These are phyloP conservation scores for Fusarium sp. DNA, from an alignment of 2,329 filamentous ascomycete genomes.

Conservation along the genomic window DNA sequence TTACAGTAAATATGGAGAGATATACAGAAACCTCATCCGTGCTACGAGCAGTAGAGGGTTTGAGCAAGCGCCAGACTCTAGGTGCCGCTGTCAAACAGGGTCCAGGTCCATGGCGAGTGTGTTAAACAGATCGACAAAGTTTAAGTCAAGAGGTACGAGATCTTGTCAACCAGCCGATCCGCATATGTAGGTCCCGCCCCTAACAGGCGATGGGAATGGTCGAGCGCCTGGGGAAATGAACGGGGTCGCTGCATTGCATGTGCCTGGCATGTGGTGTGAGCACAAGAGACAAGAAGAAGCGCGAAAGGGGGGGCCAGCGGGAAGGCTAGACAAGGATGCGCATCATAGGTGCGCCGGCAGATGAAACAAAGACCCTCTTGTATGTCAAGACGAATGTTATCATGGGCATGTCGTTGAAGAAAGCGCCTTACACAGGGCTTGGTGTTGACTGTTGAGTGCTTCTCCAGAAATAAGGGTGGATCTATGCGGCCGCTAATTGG, in stretches of 20 bases:
- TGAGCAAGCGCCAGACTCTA: constrained; percentile 45
- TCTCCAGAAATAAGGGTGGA: constrained; percentile 29
- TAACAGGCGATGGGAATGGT: constrained; percentile 20
- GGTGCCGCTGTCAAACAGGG: constrained; percentile 10
- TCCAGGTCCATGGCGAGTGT: constrained; percentile 1
- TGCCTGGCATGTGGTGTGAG: constrained; percentile 46
- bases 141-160: constrained; percentile 8
- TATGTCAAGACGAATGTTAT: not conserved
- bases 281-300: constrained; percentile 18
- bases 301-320: constrained; percentile 18
- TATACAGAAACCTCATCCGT: constrained; percentile 4
- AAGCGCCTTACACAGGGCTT: constrained; percentile 8
- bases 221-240: constrained; percentile 48
- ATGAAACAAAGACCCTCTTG: constrained; percentile 16
- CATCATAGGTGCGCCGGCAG: constrained; percentile 39
- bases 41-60: constrained; percentile 30
- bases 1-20: constrained; percentile 28
- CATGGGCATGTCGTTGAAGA: constrained; percentile 4
- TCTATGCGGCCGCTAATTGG: constrained; percentile 35
- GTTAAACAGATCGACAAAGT: constrained; percentile 5
- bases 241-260: constrained; percentile 48
- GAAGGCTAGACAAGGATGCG: constrained; percentile 39
- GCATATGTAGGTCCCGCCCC: constrained; percentile 35
- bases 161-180: constrained; percentile 46
- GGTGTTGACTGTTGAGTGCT: constrained; percentile 46